These are phyloP conservation scores for Hypoxylon fragiforme DNA, from an alignment of 495 filamentous ascomycete genomes.

Conservation along the genomic window DNA sequence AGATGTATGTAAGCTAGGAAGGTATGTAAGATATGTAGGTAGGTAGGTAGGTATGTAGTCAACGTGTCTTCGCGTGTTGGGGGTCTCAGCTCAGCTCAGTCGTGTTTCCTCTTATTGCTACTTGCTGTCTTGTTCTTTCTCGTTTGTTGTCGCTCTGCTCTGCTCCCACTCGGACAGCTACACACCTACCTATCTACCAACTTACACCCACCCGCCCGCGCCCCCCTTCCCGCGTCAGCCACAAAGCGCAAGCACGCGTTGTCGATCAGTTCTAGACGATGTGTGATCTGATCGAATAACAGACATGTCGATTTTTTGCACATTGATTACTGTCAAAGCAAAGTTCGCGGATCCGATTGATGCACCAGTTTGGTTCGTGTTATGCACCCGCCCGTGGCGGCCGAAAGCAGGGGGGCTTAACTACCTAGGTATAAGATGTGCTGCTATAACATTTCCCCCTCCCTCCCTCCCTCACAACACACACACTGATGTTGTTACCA, in stretches of 20 bases:
- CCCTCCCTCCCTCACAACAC: slow-evolving; percentile 12
- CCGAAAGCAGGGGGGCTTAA: slow-evolving; percentile 30
- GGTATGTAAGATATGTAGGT: too few relatives aligned
- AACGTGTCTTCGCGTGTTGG: slow-evolving; percentile 33
- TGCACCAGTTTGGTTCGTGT: slow-evolving; percentile 37
- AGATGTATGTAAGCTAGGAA: too few relatives aligned
- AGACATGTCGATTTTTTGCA: not conserved
- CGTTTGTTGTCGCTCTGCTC: slow-evolving; percentile 14
- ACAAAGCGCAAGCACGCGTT: slow-evolving; percentile 30
- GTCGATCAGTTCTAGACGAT: slow-evolving; percentile 34
- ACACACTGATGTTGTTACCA: not conserved
- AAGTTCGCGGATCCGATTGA: slow-evolving; percentile 29
- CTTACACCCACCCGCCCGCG: not conserved
- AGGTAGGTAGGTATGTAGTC: too few relatives aligned
- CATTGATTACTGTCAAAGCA: slow-evolving; percentile 29
- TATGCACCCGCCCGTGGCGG: slow-evolving; percentile 40
- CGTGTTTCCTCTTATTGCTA: slow-evolving; percentile 28
- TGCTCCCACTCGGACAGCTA: slow-evolving; percentile 7
- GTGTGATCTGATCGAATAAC: slow-evolving; percentile 33
- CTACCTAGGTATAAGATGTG: slow-evolving; percentile 43
- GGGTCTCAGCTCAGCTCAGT: slow-evolving; percentile 33
- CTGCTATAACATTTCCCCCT: slow-evolving; percentile 34
- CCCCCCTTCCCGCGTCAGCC: slow-evolving; percentile 18
- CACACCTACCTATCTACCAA: too few relatives aligned
- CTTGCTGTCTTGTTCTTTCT: not conserved